Percentiles rank a stretch among this genome's conserved stretches.
Evolutionary conservation across 371 early-diverging fungal species (phyloP).

Genomic region (Mortierella sp.): DNA sequence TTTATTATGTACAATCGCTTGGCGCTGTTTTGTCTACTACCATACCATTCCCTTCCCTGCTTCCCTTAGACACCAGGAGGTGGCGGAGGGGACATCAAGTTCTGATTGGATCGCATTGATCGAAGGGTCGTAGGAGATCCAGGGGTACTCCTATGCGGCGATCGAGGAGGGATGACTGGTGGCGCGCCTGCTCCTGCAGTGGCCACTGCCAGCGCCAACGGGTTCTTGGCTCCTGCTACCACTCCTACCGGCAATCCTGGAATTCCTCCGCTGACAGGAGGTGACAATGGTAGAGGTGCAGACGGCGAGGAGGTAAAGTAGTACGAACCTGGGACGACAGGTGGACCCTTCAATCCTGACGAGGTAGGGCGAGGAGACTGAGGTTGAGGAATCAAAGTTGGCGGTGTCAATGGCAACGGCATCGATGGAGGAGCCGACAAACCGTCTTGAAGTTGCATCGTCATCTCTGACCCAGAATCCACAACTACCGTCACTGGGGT

Average conservation of each 20-base stretch:
- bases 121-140: conserved; percentile 25
- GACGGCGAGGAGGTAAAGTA: background rate
- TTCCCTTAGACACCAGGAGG: background rate
- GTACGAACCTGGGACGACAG: background rate
- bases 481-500: background rate
- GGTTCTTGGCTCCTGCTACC: background rate
- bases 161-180: conserved; percentile 30
- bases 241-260: background rate
- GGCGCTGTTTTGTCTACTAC: no score
- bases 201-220: background rate
- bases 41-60: background rate
- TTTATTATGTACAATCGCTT: background rate
- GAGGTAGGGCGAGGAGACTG: background rate
- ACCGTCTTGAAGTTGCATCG: no score
- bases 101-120: conserved; percentile 10
- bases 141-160: conserved; percentile 25
- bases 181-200: background rate
- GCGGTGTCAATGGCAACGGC: conserved; percentile 5
- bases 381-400: no score
- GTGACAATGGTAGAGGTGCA: background rate
- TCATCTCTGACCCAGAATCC: background rate
- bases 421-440: background rate
- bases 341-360: background rate
- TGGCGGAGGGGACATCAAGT: background rate
- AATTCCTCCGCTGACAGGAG: background rate